Conservation (phyloP, 1,139 yeast genomes). For the Nakaseomyces uthaithaninus region DNA sequence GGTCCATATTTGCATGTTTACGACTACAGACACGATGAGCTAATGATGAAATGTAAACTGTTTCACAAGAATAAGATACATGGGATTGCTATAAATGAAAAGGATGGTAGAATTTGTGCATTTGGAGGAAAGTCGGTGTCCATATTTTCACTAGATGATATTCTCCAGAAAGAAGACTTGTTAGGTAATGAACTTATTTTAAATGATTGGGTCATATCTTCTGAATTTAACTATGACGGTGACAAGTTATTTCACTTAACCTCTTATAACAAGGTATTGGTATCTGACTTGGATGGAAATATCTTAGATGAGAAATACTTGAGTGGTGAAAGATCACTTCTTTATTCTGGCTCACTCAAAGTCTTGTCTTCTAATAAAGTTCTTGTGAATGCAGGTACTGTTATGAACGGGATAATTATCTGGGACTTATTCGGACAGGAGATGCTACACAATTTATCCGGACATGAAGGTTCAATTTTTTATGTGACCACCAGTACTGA, state of each 20-base stretch:
- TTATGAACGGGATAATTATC: slow-evolving; percentile 74
- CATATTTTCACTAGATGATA: slow-evolving; percentile 34
- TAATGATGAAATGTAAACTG: slow-evolving; percentile 39
- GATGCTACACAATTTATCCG: slow-evolving; percentile 49
- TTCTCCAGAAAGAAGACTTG: slow-evolving; percentile 22
- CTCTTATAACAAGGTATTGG: slow-evolving; percentile 68
- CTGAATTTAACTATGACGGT: slow-evolving; percentile 41
- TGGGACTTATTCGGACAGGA: slow-evolving; percentile 53
- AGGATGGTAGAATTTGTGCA: slow-evolving; percentile 36
- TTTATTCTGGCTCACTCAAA: slow-evolving; percentile 76
- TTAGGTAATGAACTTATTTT: slow-evolving; percentile 40
- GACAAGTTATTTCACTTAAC: slow-evolving; percentile 48
- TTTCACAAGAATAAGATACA: slow-evolving; percentile 74
- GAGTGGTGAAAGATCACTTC: slow-evolving; percentile 68
- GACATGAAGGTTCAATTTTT: slow-evolving; percentile 88
- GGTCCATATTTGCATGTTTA: slow-evolving; percentile 63
- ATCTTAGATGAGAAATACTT: slow-evolving; percentile 36
- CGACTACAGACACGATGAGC: slow-evolving; percentile 37
- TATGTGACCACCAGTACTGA: slow-evolving; percentile 57
- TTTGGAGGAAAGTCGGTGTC: slow-evolving; percentile 70
- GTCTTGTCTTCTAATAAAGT: slow-evolving; percentile 39
- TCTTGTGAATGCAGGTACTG: slow-evolving; percentile 80
- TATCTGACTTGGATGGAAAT: slow-evolving; percentile 35
- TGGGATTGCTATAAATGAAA: slow-evolving; percentile 44
- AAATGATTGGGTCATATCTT: slow-evolving; percentile 71